Conservation (phyloP, 108 stramenopile genomes). For the Cyclotella atomus region DNA sequence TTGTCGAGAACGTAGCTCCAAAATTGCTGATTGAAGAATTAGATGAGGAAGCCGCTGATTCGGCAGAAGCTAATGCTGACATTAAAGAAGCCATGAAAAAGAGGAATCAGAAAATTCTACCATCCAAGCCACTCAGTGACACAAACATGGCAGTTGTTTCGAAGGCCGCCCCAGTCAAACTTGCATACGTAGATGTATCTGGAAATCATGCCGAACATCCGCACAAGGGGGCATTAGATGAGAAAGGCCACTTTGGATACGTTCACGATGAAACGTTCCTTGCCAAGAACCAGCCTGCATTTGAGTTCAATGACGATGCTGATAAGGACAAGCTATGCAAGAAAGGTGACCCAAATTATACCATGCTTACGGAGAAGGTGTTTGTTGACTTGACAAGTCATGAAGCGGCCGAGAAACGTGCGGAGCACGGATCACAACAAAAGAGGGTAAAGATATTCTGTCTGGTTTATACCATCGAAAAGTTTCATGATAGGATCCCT, state of each 20-base stretch:
- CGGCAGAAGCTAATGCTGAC: constrained; percentile 10
- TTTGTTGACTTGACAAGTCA: constrained; percentile 63
- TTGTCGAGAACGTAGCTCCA: constrained; percentile 54
- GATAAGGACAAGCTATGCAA: constrained; percentile 27
- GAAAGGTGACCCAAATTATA: constrained; percentile 68
- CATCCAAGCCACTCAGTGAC: constrained; percentile 65
- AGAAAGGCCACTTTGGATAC: constrained; percentile 77
- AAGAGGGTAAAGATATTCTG: constrained; percentile 87
- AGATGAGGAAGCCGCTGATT: constrained; percentile 30
- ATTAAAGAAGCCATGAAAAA: neutral
- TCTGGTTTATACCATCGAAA: constrained; percentile 83
- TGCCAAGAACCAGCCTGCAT: constrained; percentile 68
- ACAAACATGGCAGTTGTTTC: constrained; percentile 67
- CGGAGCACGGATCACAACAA: constrained; percentile 49
- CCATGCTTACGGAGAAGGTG: constrained; percentile 78
- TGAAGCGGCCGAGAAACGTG: constrained; percentile 61
- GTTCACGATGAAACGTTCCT: constrained; percentile 83
- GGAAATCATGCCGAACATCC: constrained; percentile 74
- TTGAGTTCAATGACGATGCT: constrained; percentile 52
- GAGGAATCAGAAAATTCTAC: constrained; percentile 45
- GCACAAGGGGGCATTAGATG: constrained; percentile 81
- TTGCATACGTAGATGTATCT: constrained; percentile 65
- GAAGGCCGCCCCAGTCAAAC: constrained; percentile 65
- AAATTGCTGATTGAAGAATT: constrained; percentile 42
- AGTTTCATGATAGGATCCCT: constrained; percentile 67